Evolutionary conservation across 2,329 filamentous ascomycete genomes (phyloP), one percentile per base, ranked within the genome.

Genomic region (Ophioceras dolichostomum): DNA sequence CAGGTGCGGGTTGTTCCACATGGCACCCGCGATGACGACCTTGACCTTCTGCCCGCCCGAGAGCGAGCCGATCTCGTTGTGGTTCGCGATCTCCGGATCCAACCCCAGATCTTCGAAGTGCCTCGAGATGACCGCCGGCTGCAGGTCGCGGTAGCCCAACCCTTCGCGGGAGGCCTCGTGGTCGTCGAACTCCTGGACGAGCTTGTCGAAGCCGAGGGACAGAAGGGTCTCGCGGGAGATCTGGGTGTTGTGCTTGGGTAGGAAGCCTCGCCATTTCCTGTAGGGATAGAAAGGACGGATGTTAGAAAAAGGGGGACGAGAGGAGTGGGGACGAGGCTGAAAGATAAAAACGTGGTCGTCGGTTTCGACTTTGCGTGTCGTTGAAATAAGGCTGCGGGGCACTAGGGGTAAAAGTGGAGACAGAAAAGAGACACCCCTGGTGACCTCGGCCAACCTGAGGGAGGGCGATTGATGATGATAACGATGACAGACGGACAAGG

Each of bases 1-100:
- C 52, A 98, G 65, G 67, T 98, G 91, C 1, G 91, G 91, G 68
- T 96, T 96, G 67, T 96, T 95, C 88, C 88, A 94, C 86, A 94
- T 93, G 50, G 87, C 85, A 52, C 85, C 85, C 3, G 86, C 91
- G 49, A 98, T 78, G 45, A 98, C 91, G 34, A 98, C 91, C 73
- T 98, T 98, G 65, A 98, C 91, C 64, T 96, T 96, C 58, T 98
- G 91, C 12, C 91, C 91, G 62, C 91, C 91, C 9, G 88, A 95
- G 10, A 98, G 72, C 52, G 88, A 91, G 44, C 84, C 86, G 51
- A 98, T 98, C 62, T 95, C 83, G 60, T 95, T 96, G 75, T 98
- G 91, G 65, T 95, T 94, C 53, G 91, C 91, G 54, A 98, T 96
- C 54, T 98, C 91, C 0, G 89, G 88, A 57, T 96, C 91, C 36